Evolutionary conservation across 306 rosid species (phyloP), one percentile per base, ranked within the genome.

Genomic region (Gillenia trifoliata): DNA sequence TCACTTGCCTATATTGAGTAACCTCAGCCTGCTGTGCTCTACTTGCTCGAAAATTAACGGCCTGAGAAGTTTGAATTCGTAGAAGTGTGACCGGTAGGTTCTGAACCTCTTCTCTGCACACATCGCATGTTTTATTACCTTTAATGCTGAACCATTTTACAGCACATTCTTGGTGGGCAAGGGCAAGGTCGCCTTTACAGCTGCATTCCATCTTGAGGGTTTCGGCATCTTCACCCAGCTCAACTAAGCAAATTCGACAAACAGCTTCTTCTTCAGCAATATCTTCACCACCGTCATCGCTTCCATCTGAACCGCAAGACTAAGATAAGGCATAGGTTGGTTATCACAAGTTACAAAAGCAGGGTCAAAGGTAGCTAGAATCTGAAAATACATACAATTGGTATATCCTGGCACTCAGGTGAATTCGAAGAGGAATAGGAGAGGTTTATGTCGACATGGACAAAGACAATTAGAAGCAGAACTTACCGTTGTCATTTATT

Each of bases 161-260:
- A 59, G 86, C 91, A 66, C 96, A 92, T 67, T 86, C 90, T 82
- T 80, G 87, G 81, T 92, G 98, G 9, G 94, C 96, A 73, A 92
- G 77, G 49, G 98, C 93, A 80, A 92, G 96, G 80, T 90, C 98
- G 20, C 98, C 98, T 86, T 83, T 92, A 82, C 98, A 92, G 81
- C 90, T 87, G 70, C 98, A 92, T 76, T 88, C 98, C 89, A 92
- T 73, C 85, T 88, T 90, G 30, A 92, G 84, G 40, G 93, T 88
- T 59, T 88, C 87, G 38, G 82, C 79, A 31, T 86, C 91, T 79
- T 86, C 93, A 45, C 90, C 91, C 9, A 92, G 80, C 73, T 92
- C 98, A 54, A 87, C 77, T 69, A 86, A 80, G 83, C 96, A 90
- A 81, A 92, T 90, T 86, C 98, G 86, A 82, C 96, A 92, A 73